Base-by-base conservation (phyloP, 1,284 basidiomycete genomes). In the Tylopilus microsporus region DNA sequence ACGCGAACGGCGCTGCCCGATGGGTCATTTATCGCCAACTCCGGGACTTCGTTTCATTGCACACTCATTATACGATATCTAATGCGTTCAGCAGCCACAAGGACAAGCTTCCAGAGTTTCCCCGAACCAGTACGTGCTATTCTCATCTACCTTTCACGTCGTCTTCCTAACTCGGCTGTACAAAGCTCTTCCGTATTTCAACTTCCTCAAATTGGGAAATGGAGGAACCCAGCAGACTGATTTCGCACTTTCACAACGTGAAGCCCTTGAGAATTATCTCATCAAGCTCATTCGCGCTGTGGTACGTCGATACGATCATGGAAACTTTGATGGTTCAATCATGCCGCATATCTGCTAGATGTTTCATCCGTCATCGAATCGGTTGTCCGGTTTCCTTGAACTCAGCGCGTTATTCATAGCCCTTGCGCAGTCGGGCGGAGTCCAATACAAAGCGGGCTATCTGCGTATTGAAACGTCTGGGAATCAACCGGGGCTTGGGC, bases 11-110 rank as follows among this genome's bases (percentile, higher is more conserved):
- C n/a, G 87, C 88, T 5, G 87, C 89, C 58, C 87, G 92, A 72
- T 99, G 97, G 96, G 94, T 98, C 37, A 85, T 99, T 49, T 98
- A 99, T 74, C 87, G 96, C 56, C 91, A 96, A 73, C 79, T 98
- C 54, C 85, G 92, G 61, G 96, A 99, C 73, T 98, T 99, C 70
- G 66, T 98, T 55, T 89, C 88, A 37, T 39, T 99, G 19, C 96
- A 99, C 70, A 83, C 90, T 1, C 94, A 98, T 71, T 98, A 98
- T 71, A 81, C 90, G 10, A 80, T 97, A 41, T 92, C 94, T 5
- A 94, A 94, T 66, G 82, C 90, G 34, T 91, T 83, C 66, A 84
- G 81, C 64, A 84, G 76, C 43, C 85, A 82, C 60, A 80, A 85
- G 45, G 87, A 92, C 48, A 84, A 87, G 30, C 79, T 98, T 58